Percentiles rank a stretch among this genome's conserved stretches.
These are phyloP conservation scores for Russula sp. DNA, from an alignment of 768 basidiomycete species.

Conservation along the genomic window DNA sequence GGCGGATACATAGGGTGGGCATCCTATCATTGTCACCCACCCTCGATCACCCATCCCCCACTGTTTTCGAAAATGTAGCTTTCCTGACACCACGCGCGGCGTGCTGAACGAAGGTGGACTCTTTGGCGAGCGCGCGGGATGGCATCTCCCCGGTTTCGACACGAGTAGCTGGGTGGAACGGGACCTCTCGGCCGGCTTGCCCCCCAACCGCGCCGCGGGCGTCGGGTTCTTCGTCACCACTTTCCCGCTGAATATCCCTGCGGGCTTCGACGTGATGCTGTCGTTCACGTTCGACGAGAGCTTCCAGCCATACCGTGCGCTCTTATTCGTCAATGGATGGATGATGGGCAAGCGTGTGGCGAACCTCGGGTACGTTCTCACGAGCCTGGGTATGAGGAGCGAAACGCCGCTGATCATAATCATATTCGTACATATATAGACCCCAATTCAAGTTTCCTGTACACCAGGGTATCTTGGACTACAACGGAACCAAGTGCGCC, in stretches of 20 bases:
- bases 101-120: constrained; percentile 42
- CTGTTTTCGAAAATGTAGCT: constrained; percentile 36
- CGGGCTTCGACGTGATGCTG: constrained; percentile 56
- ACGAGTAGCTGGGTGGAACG: constrained; percentile 52
- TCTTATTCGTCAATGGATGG: constrained; percentile 82
- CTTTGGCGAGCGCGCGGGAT: constrained; percentile 38
- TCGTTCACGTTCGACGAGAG: constrained; percentile 64
- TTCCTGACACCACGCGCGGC: constrained; percentile 53
- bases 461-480: constrained; percentile 72
- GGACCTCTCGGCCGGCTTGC: constrained; percentile 52
- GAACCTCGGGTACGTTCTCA: constrained; percentile 25
- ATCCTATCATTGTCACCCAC: neutral
- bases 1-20: constrained; percentile 36
- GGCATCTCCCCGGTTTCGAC: constrained; percentile 52
- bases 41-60: too few species aligned
- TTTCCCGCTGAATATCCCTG: constrained; percentile 54
- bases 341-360: constrained; percentile 66
- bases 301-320: constrained; percentile 61
- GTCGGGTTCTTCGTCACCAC: constrained; percentile 79
- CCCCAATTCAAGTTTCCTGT: constrained; percentile 81
- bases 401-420: neutral
- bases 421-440: constrained; percentile 28
- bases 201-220: constrained; percentile 51
- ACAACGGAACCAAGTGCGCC: constrained; percentile 60
- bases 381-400: neutral